Conservation (phyloP, 768 basidiomycete genomes). For the Leccinum olivaceopallidum region DNA sequence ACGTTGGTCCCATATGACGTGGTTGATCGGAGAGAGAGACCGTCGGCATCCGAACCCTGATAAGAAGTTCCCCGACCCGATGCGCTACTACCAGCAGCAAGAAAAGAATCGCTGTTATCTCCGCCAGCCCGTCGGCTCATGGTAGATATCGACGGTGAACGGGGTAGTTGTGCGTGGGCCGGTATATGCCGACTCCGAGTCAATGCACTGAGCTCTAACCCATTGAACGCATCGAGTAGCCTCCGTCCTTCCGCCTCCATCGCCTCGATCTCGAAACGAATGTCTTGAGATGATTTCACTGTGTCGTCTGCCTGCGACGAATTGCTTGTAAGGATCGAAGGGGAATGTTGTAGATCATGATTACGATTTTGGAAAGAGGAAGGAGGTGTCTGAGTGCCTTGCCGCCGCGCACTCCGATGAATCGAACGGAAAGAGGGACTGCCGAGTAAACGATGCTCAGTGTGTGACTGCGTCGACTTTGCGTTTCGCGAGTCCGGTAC, state of each 20-base stretch:
- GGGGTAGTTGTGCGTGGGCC: slow-evolving; percentile 26
- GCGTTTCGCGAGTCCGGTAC: slow-evolving; percentile 42
- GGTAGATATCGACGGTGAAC: slow-evolving; percentile 30
- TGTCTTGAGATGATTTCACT: slow-evolving; percentile 58
- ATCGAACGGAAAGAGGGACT: slow-evolving; percentile 41
- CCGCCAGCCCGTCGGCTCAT: slow-evolving; percentile 28
- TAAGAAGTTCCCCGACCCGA: slow-evolving; percentile 34
- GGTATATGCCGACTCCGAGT: slow-evolving; percentile 38
- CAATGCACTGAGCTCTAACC: slow-evolving; percentile 70
- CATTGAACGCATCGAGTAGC: slow-evolving; percentile 78
- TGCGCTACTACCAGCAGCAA: slow-evolving; percentile 23
- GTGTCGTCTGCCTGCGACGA: slow-evolving; percentile 55
- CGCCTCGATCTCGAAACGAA: slow-evolving; percentile 62
- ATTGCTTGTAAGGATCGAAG: slow-evolving; percentile 30
- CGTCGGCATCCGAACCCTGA: slow-evolving; percentile 45
- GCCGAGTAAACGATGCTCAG: slow-evolving; percentile 20
- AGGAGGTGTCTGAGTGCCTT: slow-evolving; percentile 49
- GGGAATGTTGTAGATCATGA: slow-evolving; percentile 40
- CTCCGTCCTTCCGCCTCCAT: slow-evolving; percentile 73
- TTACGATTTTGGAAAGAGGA: slow-evolving; percentile 47
- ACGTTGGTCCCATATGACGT: slow-evolving; percentile 51
- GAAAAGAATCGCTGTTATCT: slow-evolving; percentile 29
- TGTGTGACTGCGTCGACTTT: slow-evolving; percentile 45
- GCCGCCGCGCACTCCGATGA: slow-evolving; percentile 45
- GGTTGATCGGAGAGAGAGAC: slow-evolving; percentile 52